Conservation (phyloP, 2,329 filamentous ascomycete genomes). For the Phyllosticta citribraziliensis region DNA sequence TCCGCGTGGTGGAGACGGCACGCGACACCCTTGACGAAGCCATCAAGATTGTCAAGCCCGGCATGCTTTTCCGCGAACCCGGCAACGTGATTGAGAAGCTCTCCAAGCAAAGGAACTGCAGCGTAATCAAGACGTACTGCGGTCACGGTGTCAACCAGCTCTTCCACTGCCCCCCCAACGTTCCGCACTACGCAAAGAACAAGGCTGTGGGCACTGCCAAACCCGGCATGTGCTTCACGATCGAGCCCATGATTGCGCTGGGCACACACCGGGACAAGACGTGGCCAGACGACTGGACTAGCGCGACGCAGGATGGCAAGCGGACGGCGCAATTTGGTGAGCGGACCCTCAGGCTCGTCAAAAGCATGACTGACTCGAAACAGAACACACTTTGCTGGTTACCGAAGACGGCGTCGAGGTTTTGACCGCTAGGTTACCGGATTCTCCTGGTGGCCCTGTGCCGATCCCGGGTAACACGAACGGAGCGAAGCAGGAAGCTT, state of each 20-base stretch:
- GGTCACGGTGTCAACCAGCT: slow-evolving; percentile 90
- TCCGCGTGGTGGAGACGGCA: slow-evolving; percentile 82
- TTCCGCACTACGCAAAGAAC: slow-evolving; percentile 97
- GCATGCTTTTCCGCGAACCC: slow-evolving; percentile 83
- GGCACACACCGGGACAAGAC: slow-evolving; percentile 88
- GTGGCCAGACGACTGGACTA: slow-evolving; percentile 99
- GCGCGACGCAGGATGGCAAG: slow-evolving; percentile 81
- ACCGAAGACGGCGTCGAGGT: slow-evolving; percentile 77
- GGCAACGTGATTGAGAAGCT: slow-evolving; percentile 94
- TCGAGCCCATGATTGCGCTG: slow-evolving; percentile 95
- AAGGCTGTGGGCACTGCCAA: slow-evolving; percentile 93
- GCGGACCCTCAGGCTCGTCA: slow-evolving; percentile 17
- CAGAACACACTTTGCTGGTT: slow-evolving; percentile 73
- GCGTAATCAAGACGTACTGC: slow-evolving; percentile 90
- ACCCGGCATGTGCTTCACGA: slow-evolving; percentile 96
- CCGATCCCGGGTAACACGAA: slow-evolving; percentile 40
- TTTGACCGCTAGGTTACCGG: slow-evolving; percentile 60
- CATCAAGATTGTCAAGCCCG: slow-evolving; percentile 87
- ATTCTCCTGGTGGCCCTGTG: slow-evolving; percentile 67
- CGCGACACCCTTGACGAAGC: slow-evolving; percentile 84
- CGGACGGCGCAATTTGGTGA: slow-evolving; percentile 85
- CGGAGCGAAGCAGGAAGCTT: slow-evolving; percentile 10
- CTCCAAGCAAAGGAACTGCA: slow-evolving; percentile 75
- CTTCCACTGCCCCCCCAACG: slow-evolving; percentile 88
- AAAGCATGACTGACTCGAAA: neutral